Evolutionary conservation across 192 early-diverging fungal species (phyloP).

Genomic region (Backusella circina): DNA sequence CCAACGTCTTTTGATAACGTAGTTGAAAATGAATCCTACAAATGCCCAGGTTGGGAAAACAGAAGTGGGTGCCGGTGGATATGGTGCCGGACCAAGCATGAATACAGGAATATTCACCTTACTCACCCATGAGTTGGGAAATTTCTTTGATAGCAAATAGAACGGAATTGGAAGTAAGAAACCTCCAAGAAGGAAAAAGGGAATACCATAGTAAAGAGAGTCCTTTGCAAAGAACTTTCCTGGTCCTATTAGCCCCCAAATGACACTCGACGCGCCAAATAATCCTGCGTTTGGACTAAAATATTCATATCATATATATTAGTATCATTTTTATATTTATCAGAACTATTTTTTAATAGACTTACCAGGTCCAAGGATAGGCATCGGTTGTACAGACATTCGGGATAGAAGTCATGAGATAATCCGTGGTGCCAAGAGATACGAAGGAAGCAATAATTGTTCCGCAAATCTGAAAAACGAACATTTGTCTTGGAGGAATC

Average conservation of each 20-base stretch:
- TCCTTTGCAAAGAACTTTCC: slow-evolving; percentile 58
- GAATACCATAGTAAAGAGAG: slow-evolving; percentile 40
- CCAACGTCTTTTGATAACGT: slow-evolving; percentile 59
- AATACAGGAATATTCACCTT: slow-evolving; percentile 69
- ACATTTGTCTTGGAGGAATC: slow-evolving; percentile 77
- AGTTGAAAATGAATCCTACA: slow-evolving; percentile 68
- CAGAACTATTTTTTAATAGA: too few species aligned
- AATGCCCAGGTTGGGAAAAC: slow-evolving; percentile 41
- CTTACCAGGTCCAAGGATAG: slow-evolving; percentile 68
- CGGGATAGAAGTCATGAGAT: slow-evolving; percentile 56
- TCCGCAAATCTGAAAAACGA: slow-evolving; percentile 71
- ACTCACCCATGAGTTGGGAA: slow-evolving; percentile 66
- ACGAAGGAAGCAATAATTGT: slow-evolving; percentile 69
- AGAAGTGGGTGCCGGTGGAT: slow-evolving; percentile 58
- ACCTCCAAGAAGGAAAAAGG: slow-evolving; percentile 61
- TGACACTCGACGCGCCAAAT: slow-evolving; percentile 71
- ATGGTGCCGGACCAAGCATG: slow-evolving; percentile 55
- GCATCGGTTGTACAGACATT: slow-evolving; percentile 57
- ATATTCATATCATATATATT: too few species aligned
- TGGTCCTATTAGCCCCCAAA: slow-evolving; percentile 81
- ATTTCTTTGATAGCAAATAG: slow-evolving; percentile 56
- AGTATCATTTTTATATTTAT: too few species aligned
- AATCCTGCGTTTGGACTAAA: slow-evolving; percentile 43
- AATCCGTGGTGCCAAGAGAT: slow-evolving; percentile 65
- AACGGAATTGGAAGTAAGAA: slow-evolving; percentile 68